Percentiles rank a stretch among this genome's conserved stretches.
phyloP scores from a whole-genome alignment of 805 yeast species.

The Spencermartinsiella europaea region DNA sequence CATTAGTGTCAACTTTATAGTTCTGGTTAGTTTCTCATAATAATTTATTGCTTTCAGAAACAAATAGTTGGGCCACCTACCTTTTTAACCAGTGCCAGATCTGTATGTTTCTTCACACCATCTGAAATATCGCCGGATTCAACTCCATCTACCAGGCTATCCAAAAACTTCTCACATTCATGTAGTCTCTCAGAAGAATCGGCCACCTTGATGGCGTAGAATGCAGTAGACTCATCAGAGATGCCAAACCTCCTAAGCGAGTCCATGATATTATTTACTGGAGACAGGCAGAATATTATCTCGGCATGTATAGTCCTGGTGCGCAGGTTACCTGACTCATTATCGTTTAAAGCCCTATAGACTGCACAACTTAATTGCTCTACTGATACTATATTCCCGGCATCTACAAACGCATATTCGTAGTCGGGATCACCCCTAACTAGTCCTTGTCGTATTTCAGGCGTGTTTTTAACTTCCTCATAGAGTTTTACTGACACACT shows the following conservation, averaged over 20 bases:
- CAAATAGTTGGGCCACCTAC: too few relatives aligned
- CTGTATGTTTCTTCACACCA: constrained; percentile 9
- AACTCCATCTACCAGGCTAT: constrained; percentile 13
- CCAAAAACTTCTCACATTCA: constrained; percentile 18
- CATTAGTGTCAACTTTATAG: neutral
- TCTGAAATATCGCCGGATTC: constrained; percentile 10
- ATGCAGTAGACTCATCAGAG: constrained; percentile 40
- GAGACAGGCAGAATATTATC: constrained; percentile 61
- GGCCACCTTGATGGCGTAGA: constrained; percentile 49
- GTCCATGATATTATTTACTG: constrained; percentile 51
- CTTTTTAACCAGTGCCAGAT: constrained; percentile 12
- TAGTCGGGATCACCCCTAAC: constrained; percentile 43
- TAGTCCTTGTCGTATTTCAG: constrained; percentile 41
- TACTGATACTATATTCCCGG: constrained; percentile 48
- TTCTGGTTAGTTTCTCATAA: neutral
- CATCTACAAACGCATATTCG: constrained; percentile 63
- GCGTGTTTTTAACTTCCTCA: constrained; percentile 41
- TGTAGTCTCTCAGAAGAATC: constrained; percentile 18
- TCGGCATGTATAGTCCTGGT: constrained; percentile 71
- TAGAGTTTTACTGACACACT: constrained; percentile 45
- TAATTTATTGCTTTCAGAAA: too few relatives aligned
- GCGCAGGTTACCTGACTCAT: constrained; percentile 42
- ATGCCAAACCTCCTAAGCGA: constrained; percentile 69
- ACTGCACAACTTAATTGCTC: constrained; percentile 61
- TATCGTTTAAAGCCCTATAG: constrained; percentile 55